These are phyloP conservation scores for Lichina pygmaea DNA, from an alignment of 495 filamentous ascomycete genomes.

Conservation along the genomic window DNA sequence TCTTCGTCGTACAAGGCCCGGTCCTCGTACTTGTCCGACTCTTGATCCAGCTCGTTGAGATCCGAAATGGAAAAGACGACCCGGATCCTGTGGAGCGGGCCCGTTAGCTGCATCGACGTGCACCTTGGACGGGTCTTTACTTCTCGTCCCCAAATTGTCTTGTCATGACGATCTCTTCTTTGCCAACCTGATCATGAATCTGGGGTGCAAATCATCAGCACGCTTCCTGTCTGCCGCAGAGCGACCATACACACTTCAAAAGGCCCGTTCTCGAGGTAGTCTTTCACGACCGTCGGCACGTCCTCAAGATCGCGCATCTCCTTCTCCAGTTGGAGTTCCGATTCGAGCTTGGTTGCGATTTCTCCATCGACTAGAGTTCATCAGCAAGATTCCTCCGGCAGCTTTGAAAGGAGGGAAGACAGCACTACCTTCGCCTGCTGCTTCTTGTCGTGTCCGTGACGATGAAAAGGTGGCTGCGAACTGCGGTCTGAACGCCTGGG, in stretches of 20 bases:
- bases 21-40: conserved; percentile 23
- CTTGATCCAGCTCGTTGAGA: conserved; percentile 42
- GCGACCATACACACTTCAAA: conserved; percentile 14
- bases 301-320: conserved; percentile 26
- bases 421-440: conserved; percentile 27
- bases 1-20: conserved; percentile 21
- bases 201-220: conserved; percentile 7
- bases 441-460: conserved; percentile 25
- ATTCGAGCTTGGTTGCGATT: conserved; percentile 38
- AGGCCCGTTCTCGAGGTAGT: conserved; percentile 42
- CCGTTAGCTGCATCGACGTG: background rate
- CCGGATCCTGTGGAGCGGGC: conserved; percentile 35
- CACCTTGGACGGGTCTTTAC: conserved; percentile 18
- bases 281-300: conserved; percentile 33
- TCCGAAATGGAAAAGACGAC: conserved; percentile 86
- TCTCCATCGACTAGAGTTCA: conserved; percentile 18
- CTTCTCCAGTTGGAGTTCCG: conserved; percentile 42
- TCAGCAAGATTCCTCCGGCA: background rate
- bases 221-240: background rate
- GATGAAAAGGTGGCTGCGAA: conserved; percentile 46
- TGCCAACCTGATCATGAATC: conserved; percentile 50
- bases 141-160: conserved; percentile 71
- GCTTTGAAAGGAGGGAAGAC: background rate
- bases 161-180: conserved; percentile 65
- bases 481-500: conserved; percentile 12